phyloP scores from a whole-genome alignment of 306 rosid genomes.

The Spatholobus suberectus region DNA sequence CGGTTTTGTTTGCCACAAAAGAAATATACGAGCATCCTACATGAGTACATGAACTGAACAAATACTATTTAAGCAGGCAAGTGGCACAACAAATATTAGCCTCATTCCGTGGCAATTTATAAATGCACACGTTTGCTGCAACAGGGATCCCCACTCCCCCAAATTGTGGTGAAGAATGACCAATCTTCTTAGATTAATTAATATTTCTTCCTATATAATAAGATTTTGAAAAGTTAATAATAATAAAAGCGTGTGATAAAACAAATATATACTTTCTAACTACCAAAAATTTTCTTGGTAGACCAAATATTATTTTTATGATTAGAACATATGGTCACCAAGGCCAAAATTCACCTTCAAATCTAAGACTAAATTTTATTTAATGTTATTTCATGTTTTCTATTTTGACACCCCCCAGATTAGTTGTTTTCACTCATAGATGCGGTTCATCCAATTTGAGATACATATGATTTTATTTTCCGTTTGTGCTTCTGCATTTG shows the following conservation, averaged over 20 bases:
- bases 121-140: constrained; percentile 13
- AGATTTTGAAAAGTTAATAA: background rate
- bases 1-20: constrained; percentile 35
- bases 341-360: background rate
- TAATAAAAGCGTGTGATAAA: background rate
- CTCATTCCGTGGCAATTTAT: background rate
- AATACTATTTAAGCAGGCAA: constrained; percentile 31
- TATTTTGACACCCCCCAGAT: background rate
- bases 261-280: background rate
- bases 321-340: background rate
- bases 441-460: background rate
- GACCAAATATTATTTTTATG: background rate
- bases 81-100: background rate
- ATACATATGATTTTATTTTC: background rate
- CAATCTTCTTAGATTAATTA: no score
- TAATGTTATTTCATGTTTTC: background rate
- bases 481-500: background rate
- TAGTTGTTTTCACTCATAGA: background rate
- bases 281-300: background rate
- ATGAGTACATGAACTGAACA: constrained; percentile 38
- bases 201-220: background rate
- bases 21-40: constrained; percentile 33
- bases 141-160: no score
- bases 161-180: no score
- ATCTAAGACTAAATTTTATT: background rate